phyloP scores from a whole-genome alignment of 202 grass and related monocot species.

The Saccharum hybrid region DNA sequence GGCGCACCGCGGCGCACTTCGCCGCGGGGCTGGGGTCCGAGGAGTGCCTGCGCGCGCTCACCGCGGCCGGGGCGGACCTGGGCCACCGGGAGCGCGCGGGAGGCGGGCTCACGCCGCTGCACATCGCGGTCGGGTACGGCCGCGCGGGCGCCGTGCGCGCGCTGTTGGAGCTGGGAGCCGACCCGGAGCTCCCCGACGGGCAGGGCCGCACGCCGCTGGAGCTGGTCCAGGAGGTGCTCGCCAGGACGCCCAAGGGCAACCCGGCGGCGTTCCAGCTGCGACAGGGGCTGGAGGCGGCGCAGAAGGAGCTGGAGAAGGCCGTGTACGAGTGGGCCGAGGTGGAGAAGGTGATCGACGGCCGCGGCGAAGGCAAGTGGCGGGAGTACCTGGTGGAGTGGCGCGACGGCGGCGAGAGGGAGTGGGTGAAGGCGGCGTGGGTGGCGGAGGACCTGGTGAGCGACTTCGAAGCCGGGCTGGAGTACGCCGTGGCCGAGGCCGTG shows the following conservation, averaged over 20 bases:
- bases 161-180: conserved; percentile 77
- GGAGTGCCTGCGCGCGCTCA: conserved; percentile 71
- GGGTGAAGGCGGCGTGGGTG: conserved; percentile 80
- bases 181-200: conserved; percentile 62
- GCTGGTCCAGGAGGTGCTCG: conserved; percentile 74
- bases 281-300: conserved; percentile 69
- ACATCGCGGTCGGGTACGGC: too few relatives aligned
- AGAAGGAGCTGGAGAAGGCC: conserved; percentile 76
- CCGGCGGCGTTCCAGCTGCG: conserved; percentile 70
- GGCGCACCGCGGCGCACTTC: too few relatives aligned
- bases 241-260: conserved; percentile 63
- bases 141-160: too few relatives aligned
- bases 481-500: too few relatives aligned
- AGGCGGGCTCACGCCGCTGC: too few relatives aligned
- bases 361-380: conserved; percentile 74
- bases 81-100: conserved; percentile 28
- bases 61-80: conserved; percentile 64
- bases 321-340: conserved; percentile 96
- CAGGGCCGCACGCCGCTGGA: conserved; percentile 67
- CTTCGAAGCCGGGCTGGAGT: conserved; percentile 86
- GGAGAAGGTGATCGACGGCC: conserved; percentile 76
- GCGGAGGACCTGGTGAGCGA: conserved; percentile 81
- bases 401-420: conserved; percentile 84
- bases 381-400: conserved; percentile 93
- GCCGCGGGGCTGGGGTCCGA: conserved; percentile 74